Base-by-base conservation (phyloP, 768 basidiomycete genomes). In the Panellus pusillus region DNA sequence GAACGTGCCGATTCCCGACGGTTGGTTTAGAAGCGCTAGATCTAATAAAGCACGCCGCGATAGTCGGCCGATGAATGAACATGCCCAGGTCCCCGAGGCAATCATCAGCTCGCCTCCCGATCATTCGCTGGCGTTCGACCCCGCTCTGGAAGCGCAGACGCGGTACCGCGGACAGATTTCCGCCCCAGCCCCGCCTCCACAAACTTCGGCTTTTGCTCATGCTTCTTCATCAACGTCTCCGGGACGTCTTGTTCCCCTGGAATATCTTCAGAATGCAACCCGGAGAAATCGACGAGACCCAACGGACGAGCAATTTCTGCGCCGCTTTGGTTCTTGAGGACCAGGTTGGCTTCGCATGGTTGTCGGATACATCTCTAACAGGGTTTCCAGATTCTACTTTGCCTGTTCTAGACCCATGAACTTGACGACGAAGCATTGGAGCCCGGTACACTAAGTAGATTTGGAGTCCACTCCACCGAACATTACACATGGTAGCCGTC, bases 1-100 rank as follows among this genome's bases (percentile, higher is more conserved):
- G 38, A 82, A 87, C 66, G 70, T 84, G 17, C 67, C 69, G 40
- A 85, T 91, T 15, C 90, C 89, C 38, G 86, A 87, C 31, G 87
- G 87, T 15, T 84, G 84, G 78, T 92, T 91, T 71, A 80, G 79
- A 64, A 89, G 87, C 68, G 89, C 90, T 43, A 84, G 89, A 44
- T 77, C 84, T 48, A 83, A 80, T 58, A 89, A 88, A 71, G 70
- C 73, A 63, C 68, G 79, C 66, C 70, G 81, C 59, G 76, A 82
- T 63, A 71, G 76, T 71, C 74, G 79, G 59, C 40, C 52, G 24
- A 49, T 52, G 29, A 31, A 37, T 41, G 52, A 58, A 32, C 47
- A 49, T 20, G 11, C 46, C 37, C 47, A 40, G 42, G 20, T 44
- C 18, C 37, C 59, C 47, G 55, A 53, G 55, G 55, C 47, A 51